A percentile compares a stretch with the other conserved stretches of the same genome.
These are phyloP conservation scores for Penicillium mononematosum DNA, from an alignment of 495 filamentous ascomycete genomes.

Conservation along the genomic window DNA sequence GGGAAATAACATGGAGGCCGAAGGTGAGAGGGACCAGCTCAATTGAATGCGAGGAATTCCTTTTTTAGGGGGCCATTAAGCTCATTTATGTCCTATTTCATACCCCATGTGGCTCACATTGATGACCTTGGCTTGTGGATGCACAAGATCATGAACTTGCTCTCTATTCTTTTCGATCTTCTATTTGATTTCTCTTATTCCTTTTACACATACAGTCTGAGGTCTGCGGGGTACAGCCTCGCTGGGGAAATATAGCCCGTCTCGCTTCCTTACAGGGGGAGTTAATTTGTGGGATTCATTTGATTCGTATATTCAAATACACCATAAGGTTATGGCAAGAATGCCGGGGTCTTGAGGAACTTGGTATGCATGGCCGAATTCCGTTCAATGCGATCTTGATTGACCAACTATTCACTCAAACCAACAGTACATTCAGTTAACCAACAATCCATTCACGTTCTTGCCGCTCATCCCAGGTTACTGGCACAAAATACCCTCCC, in stretches of 20 bases:
- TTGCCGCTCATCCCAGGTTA: not conserved
- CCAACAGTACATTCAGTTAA: not conserved
- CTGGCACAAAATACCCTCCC: not conserved
- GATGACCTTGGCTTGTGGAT: not conserved
- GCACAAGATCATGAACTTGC: not conserved
- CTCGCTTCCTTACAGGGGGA: not conserved
- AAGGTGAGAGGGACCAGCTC: not conserved
- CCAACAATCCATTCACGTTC: not conserved
- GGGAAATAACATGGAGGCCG: not conserved
- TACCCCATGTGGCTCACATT: not conserved
- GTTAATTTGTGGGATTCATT: not conserved
- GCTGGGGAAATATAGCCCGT: too few species aligned
- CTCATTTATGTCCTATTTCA: not conserved
- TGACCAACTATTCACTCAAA: not conserved
- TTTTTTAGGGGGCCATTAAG: not conserved
- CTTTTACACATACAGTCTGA: too few species aligned
- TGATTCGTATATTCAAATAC: not conserved
- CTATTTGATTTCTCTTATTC: not conserved
- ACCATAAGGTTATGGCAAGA: not conserved
- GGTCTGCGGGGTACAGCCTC: too few species aligned
- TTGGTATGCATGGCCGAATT: not conserved
- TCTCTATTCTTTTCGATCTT: not conserved
- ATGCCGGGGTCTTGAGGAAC: not conserved
- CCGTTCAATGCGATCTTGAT: not conserved
- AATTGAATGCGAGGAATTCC: not conserved